phyloP scores from a whole-genome alignment of 768 basidiomycete species.

The Kwoniella europaea region DNA sequence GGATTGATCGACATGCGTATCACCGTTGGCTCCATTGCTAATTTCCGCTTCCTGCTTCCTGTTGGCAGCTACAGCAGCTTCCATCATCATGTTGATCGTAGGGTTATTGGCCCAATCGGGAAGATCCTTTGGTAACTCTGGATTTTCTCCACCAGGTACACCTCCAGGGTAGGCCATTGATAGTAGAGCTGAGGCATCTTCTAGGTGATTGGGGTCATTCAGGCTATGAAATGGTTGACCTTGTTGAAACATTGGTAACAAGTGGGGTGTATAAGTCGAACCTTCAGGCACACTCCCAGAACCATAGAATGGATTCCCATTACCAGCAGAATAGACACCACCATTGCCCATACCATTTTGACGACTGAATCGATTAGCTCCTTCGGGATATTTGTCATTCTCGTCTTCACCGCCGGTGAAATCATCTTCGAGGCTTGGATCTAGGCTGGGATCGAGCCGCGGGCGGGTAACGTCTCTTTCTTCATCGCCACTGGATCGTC shows the following conservation, averaged over 20 bases:
- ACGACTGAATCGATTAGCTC: constrained; percentile 22
- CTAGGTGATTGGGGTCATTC: constrained; percentile 48
- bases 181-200: constrained; percentile 55
- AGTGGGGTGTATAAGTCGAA: constrained; percentile 48
- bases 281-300: constrained; percentile 15
- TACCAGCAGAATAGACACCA: constrained; percentile 32
- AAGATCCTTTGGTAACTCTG: constrained; percentile 24
- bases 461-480: constrained; percentile 13
- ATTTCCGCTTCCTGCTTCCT: constrained; percentile 21
- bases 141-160: constrained; percentile 21
- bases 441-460: constrained; percentile 22
- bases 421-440: constrained; percentile 33
- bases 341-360: constrained; percentile 37
- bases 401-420: constrained; percentile 27
- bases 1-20: not conserved
- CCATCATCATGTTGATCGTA: constrained; percentile 50
- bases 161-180: constrained; percentile 56
- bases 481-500: constrained; percentile 21
- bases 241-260: constrained; percentile 47
- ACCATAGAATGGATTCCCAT: constrained; percentile 23
- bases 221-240: constrained; percentile 27
- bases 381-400: constrained; percentile 23
- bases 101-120: constrained; percentile 38
- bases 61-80: constrained; percentile 26
- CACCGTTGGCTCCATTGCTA: not conserved